A percentile compares a stretch with the other conserved stretches of the same genome.
phyloP scores from a whole-genome alignment of 1,284 basidiomycete genomes.

The Wolfiporia cocos region DNA sequence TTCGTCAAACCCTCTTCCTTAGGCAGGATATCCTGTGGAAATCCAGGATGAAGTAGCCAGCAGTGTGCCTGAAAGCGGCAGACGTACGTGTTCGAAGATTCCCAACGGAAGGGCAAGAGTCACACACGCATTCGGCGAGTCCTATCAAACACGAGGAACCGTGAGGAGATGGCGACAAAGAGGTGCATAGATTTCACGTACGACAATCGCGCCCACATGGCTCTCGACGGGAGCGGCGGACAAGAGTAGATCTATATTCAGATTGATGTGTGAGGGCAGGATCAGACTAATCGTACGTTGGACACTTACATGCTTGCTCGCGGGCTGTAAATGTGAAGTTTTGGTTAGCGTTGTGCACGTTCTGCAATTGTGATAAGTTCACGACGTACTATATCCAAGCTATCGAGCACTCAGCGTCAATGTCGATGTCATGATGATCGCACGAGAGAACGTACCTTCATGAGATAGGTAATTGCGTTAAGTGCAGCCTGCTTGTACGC shows the following conservation, averaged over 20 bases:
- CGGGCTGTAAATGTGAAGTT: constrained; percentile 41
- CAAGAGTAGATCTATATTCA: constrained; percentile 54
- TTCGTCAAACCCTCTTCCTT: constrained; percentile 52
- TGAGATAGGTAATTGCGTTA: constrained; percentile 70
- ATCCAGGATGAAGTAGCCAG: too few relatives aligned
- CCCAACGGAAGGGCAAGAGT: constrained; percentile 65
- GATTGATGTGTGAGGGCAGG: too few relatives aligned
- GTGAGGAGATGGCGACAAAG: background rate
- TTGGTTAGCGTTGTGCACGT: background rate
- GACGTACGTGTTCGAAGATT: constrained; percentile 64
- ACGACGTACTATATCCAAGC: constrained; percentile 59
- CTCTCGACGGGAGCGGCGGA: constrained; percentile 74
- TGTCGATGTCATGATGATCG: too few relatives aligned
- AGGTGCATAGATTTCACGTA: constrained; percentile 24
- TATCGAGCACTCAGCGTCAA: too few relatives aligned
- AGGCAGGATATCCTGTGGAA: constrained; percentile 53
- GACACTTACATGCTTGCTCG: constrained; percentile 59
- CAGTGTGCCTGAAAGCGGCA: background rate
- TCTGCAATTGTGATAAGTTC: background rate
- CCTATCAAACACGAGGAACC: constrained; percentile 28
- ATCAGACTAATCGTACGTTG: too few relatives aligned
- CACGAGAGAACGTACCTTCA: constrained; percentile 47
- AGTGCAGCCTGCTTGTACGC: constrained; percentile 78
- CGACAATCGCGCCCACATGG: constrained; percentile 70
- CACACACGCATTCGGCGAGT: constrained; percentile 75